A percentile compares a stretch with the other conserved stretches of the same genome.
These are phyloP conservation scores for Leucosporidium yakuticum DNA, from an alignment of 768 basidiomycete genomes.

Conservation along the genomic window DNA sequence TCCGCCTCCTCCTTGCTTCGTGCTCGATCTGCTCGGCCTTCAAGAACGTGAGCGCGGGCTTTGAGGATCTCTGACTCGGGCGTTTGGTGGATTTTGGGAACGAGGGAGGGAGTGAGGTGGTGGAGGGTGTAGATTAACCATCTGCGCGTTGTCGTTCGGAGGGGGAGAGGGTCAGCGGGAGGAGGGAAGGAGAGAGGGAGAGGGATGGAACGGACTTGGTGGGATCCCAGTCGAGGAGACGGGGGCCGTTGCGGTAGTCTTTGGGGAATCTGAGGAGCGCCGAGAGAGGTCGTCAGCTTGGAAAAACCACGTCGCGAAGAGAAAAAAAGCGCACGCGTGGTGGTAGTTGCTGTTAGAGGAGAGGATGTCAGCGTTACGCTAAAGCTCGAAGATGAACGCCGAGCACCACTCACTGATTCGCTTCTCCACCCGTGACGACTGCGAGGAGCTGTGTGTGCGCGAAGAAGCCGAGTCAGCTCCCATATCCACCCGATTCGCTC, in stretches of 20 bases:
- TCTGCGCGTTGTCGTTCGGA: constrained; percentile 7
- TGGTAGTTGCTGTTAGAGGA: constrained; percentile 41
- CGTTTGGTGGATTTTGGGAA: constrained; percentile 5
- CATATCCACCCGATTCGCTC: no score
- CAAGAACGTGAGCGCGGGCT: constrained; percentile 17
- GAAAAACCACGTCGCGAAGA: no score
- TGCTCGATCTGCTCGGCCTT: neutral
- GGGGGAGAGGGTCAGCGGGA: neutral
- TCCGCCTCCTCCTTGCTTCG: no score
- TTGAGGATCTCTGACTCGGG: constrained; percentile 10
- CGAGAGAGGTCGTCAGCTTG: no score
- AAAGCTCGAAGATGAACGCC: neutral
- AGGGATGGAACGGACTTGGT: constrained; percentile 49
- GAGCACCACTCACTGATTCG: neutral
- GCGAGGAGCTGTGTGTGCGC: constrained; percentile 53
- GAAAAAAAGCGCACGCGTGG: constrained; percentile 49
- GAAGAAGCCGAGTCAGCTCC: neutral
- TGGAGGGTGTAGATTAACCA: constrained; percentile 60
- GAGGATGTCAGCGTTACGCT: neutral
- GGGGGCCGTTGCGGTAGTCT: constrained; percentile 67
- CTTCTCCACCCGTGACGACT: constrained; percentile 66
- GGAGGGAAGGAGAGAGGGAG: neutral
- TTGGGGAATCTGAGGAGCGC: constrained; percentile 52
- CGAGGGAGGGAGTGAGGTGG: constrained; percentile 38
- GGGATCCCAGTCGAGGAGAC: constrained; percentile 64